These are phyloP conservation scores for Pseudocohnilembus persalinus DNA, from an alignment of 169 alveolate species.

Conservation along the genomic window DNA sequence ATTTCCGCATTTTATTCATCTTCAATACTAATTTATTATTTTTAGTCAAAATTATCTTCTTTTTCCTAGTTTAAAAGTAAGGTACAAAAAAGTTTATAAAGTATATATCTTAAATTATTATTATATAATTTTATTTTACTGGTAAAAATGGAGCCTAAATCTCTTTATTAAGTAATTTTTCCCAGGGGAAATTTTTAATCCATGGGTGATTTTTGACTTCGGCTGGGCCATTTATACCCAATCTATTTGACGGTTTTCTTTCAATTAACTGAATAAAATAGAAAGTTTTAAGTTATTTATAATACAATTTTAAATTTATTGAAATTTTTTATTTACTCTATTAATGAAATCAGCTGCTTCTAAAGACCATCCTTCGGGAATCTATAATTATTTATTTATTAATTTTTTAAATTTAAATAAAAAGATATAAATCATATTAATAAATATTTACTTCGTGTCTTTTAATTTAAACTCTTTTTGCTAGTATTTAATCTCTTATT, in stretches of 20 bases:
- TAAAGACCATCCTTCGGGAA: slow-evolving; percentile 78
- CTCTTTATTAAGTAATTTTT: slow-evolving; percentile 37
- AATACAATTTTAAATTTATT: background rate
- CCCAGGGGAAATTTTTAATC: slow-evolving; percentile 72
- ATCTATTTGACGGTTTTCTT: slow-evolving; percentile 71
- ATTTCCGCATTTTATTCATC: slow-evolving; percentile 41
- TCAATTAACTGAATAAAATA: slow-evolving; percentile 42
- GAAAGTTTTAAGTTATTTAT: too few relatives aligned
- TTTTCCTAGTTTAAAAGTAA: slow-evolving; percentile 30
- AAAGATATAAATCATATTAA: background rate
- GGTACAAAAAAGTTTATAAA: background rate
- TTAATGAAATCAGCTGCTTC: slow-evolving; percentile 84
- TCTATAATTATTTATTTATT: background rate
- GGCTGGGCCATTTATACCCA: slow-evolving; percentile 67
- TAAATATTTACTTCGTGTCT: slow-evolving; percentile 31
- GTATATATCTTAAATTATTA: too few relatives aligned
- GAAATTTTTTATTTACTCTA: slow-evolving; percentile 29
- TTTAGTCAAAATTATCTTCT: slow-evolving; percentile 41
- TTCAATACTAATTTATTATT: slow-evolving; percentile 29
- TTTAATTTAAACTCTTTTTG: slow-evolving; percentile 53
- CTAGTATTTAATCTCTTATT: slow-evolving; percentile 50
- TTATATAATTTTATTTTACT: slow-evolving; percentile 29
- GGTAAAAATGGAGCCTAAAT: slow-evolving; percentile 50
- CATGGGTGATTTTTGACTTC: slow-evolving; percentile 75
- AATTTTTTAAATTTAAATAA: slow-evolving; percentile 3